Conservation (phyloP, 2,329 filamentous ascomycete species). For the Sphaceloma murrayae region DNA sequence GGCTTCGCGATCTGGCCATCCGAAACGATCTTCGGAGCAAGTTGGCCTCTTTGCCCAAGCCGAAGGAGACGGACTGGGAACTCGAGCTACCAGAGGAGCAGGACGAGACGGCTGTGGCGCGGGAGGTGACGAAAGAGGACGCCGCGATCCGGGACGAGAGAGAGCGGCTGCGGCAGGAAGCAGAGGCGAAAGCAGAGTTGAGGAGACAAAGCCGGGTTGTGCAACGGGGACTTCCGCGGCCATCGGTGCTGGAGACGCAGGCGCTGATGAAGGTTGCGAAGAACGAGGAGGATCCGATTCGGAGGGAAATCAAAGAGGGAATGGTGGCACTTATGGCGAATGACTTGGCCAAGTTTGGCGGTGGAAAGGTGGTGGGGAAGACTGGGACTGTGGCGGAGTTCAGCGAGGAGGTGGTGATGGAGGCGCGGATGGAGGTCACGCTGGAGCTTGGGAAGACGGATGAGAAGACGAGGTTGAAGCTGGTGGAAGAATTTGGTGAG, state of each 20-base stretch:
- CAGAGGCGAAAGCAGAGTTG: constrained; percentile 59
- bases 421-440: constrained; percentile 67
- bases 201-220: constrained; percentile 83
- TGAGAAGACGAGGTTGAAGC: constrained; percentile 36
- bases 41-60: constrained; percentile 77
- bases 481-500: constrained; percentile 40
- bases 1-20: constrained; percentile 57
- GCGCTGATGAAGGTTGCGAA: constrained; percentile 56
- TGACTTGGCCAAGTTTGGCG: constrained; percentile 69
- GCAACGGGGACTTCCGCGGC: constrained; percentile 72
- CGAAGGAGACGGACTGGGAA: constrained; percentile 90
- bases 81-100: constrained; percentile 82
- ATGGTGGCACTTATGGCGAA: constrained; percentile 69
- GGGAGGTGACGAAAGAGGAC: constrained; percentile 53
- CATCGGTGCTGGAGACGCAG: constrained; percentile 60
- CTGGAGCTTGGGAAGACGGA: constrained; percentile 51
- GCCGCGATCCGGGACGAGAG: constrained; percentile 67
- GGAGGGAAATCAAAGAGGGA: constrained; percentile 64
- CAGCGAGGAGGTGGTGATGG: constrained; percentile 60
- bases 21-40: constrained; percentile 60
- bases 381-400: constrained; percentile 48
- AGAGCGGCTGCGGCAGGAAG: constrained; percentile 52
- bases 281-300: constrained; percentile 52
- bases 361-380: constrained; percentile 50
- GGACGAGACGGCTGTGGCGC: constrained; percentile 45